Percentiles rank a stretch among this genome's conserved stretches.
These are phyloP conservation scores for Lumnitzera littorea DNA, from an alignment of 345 rosid genomes.

Conservation along the genomic window DNA sequence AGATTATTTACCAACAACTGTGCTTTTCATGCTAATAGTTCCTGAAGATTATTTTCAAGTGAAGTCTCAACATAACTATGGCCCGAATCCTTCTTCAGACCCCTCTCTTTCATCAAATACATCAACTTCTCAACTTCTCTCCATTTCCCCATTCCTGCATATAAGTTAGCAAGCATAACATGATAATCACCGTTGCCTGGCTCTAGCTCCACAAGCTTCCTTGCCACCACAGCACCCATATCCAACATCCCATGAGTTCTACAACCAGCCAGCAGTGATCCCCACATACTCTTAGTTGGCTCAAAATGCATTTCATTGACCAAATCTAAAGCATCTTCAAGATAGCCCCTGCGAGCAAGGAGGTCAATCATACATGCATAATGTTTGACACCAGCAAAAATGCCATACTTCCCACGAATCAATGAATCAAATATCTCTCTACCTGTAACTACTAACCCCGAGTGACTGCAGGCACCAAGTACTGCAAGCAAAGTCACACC, in stretches of 20 bases:
- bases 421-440: conserved; percentile 29
- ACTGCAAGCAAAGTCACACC: conserved; percentile 40
- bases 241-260: conserved; percentile 34
- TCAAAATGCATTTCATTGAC: conserved; percentile 39
- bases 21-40: not conserved
- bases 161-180: conserved; percentile 32
- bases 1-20: conserved; percentile 7
- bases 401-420: conserved; percentile 35
- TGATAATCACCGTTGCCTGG: conserved; percentile 37
- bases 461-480: conserved; percentile 46
- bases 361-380: conserved; percentile 45
- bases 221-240: conserved; percentile 34
- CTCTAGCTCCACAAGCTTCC: conserved; percentile 44
- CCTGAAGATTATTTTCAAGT: conserved; percentile 10
- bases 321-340: conserved; percentile 31
- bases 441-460: conserved; percentile 36
- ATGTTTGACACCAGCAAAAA: conserved; percentile 35
- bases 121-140: conserved; percentile 28
- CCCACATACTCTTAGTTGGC: conserved; percentile 49
- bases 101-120: conserved; percentile 30
- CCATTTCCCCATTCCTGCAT: conserved; percentile 52
- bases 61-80: conserved; percentile 23
- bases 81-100: conserved; percentile 35
- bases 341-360: conserved; percentile 29
- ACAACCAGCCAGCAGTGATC: conserved; percentile 36